These are phyloP conservation scores for Knufia petricola DNA, from an alignment of 2,329 filamentous ascomycete genomes.

Conservation along the genomic window DNA sequence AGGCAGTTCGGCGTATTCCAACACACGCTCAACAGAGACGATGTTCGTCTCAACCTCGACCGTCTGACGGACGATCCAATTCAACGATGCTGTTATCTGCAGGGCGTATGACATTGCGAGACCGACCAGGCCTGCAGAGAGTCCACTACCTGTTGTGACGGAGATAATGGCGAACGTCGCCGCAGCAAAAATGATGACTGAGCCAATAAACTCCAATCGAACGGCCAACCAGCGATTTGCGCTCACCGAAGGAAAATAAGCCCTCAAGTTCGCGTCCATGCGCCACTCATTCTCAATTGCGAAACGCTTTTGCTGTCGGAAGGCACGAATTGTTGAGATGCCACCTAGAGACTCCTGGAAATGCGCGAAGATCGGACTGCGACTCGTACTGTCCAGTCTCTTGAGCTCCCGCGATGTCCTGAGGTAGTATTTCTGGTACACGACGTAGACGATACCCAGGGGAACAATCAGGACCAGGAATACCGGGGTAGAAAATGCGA, in stretches of 20 bases:
- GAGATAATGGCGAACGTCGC: conserved; percentile 75
- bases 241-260: conserved; percentile 92
- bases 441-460: conserved; percentile 70
- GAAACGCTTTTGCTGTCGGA: conserved; percentile 79
- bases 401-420: conserved; percentile 94
- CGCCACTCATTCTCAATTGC: conserved; percentile 93
- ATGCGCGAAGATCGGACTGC: conserved; percentile 94
- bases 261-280: conserved; percentile 84
- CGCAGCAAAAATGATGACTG: conserved; percentile 79
- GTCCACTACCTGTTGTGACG: conserved; percentile 55
- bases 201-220: conserved; percentile 89
- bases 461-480: conserved; percentile 77
- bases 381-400: conserved; percentile 85
- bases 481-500: conserved; percentile 68
- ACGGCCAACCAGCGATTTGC: conserved; percentile 91
- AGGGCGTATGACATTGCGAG: conserved; percentile 94
- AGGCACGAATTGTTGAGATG: conserved; percentile 90
- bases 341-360: conserved; percentile 96
- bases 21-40: conserved; percentile 91
- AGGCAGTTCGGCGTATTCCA: conserved; percentile 85
- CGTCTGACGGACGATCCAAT: conserved; percentile 98
- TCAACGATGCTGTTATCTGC: conserved; percentile 92
- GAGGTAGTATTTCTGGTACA: conserved; percentile 94
- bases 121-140: conserved; percentile 71
- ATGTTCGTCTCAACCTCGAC: conserved; percentile 99